These are phyloP conservation scores for Xerocomellus amylosporus DNA, from an alignment of 768 basidiomycete species.

Conservation along the genomic window DNA sequence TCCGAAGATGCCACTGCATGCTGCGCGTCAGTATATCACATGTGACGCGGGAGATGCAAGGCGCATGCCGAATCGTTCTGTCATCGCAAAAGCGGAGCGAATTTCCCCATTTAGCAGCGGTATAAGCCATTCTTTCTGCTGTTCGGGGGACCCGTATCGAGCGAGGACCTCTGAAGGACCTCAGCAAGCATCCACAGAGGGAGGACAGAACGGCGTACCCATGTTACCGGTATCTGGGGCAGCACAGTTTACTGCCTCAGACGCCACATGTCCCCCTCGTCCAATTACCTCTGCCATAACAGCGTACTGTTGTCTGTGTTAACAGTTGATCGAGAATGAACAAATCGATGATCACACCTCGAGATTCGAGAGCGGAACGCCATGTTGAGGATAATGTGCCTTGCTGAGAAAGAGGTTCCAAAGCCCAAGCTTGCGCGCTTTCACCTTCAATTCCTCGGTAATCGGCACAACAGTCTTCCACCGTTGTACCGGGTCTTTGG, in stretches of 20 bases:
- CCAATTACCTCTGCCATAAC: conserved; percentile 97
- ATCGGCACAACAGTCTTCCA: conserved; percentile 86
- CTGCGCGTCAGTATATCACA: conserved; percentile 2
- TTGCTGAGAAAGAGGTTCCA: conserved; percentile 99
- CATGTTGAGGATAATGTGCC: conserved; percentile 85
- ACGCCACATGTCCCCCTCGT: conserved; percentile 74
- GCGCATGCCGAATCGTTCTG: conserved; percentile 75
- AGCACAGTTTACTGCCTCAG: conserved; percentile 89
- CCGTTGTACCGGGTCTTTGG: conserved; percentile 64
- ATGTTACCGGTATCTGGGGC: conserved; percentile 99
- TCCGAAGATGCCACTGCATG: conserved; percentile 80
- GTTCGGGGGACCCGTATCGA: conserved; percentile 85
- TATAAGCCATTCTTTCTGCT: conserved; percentile 86
- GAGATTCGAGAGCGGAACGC: conserved; percentile 88
- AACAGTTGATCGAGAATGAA: neutral
- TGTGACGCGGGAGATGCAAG: conserved; percentile 5
- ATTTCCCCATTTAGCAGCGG: conserved; percentile 92
- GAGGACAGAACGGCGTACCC: conserved; percentile 47
- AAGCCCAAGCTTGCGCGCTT: conserved; percentile 83
- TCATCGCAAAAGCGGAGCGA: conserved; percentile 95
- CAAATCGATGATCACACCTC: conserved; percentile 54
- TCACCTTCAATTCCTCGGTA: conserved; percentile 79
- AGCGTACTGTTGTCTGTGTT: conserved; percentile 63
- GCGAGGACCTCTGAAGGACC: conserved; percentile 83
- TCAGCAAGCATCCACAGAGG: neutral